Base-by-base conservation (phyloP, 441 rosid genomes). In the Gossypium aridum region DNA sequence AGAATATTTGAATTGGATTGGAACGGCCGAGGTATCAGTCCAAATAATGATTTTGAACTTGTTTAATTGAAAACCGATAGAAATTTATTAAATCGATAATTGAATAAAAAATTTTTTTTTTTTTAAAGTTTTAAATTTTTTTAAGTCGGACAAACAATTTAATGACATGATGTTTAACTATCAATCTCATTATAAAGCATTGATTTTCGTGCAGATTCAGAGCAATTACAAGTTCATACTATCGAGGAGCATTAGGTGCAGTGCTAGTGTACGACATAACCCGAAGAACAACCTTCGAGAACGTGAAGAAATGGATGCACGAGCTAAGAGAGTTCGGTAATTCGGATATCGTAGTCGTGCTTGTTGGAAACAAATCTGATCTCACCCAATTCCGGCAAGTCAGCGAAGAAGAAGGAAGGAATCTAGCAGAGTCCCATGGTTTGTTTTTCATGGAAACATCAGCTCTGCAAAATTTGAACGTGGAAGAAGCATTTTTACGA, bases 171-270 rank as follows among this genome's bases (percentile, higher is more conserved):
- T 37, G 43, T 37, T 37, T 37, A 37, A 37, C 43, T 37, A 34
- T 37, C 43, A 37, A 1, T 37, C 43, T 37, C 2, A 7, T 37
- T 37, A 37, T 37, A 37, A 37, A 7, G 0, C 43, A 37, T 37
- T 37, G 2, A 37, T 54, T 23, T 71, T 2, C 3, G 19, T 68
- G 76, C 80, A 94, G 98, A 81, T 94, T 91, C 75, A 83, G 97
- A 76, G 98, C 98, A 45, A 94, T 94, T 3, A 94, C 97, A 7
- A 92, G 95, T 70, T 94, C 98, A 1, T 94, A 94, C 76, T 94
- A 94, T 72, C 84, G 98, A 0, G 98, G 98, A 76, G 98, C 97
- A 2, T 80, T 94, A 2, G 97, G 98, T 0, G 97, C 98, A 2
- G 62, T 94, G 3, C 85, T 94, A 0, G 94, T 90, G 2, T 92